Percentiles rank a stretch among this genome's conserved stretches.
Evolutionary conservation across 176 grass and related monocot genomes (phyloP).

Genomic region (Aegilops tauschii): DNA sequence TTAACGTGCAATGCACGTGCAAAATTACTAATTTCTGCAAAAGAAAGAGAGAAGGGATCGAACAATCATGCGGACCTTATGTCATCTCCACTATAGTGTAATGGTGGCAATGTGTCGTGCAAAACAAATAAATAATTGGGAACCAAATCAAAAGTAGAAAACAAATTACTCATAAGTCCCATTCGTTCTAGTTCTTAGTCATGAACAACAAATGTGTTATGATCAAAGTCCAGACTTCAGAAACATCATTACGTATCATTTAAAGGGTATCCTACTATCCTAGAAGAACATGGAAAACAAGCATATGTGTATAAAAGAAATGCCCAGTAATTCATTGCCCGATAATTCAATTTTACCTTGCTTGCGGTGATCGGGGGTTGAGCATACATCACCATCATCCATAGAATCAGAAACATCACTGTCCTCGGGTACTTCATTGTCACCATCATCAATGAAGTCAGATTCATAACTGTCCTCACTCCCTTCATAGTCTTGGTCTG

Average conservation of each 20-base stretch:
- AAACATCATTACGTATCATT: neutral
- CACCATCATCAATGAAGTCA: slow-evolving; percentile 94
- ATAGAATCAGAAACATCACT: slow-evolving; percentile 59
- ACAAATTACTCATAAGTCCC: neutral
- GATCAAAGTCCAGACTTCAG: neutral
- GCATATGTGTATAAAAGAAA: neutral
- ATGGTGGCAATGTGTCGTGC: neutral
- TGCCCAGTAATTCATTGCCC: neutral
- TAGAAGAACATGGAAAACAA: neutral
- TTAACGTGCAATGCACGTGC: too few species aligned
- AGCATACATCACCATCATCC: slow-evolving; percentile 53
- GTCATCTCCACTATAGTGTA: neutral
- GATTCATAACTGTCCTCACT: slow-evolving; percentile 89
- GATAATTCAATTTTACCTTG: slow-evolving; percentile 34
- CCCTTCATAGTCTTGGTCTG: slow-evolving; percentile 47
- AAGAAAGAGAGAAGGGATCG: neutral
- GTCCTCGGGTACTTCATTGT: slow-evolving; percentile 26
- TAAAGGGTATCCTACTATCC: neutral
- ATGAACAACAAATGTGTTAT: neutral
- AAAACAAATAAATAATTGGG: neutral
- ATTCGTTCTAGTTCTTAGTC: neutral
- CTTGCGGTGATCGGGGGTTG: slow-evolving; percentile 19
- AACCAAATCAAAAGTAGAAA: neutral
- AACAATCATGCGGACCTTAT: neutral
- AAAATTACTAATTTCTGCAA: neutral